Percentiles rank a stretch among this genome's conserved stretches.
Evolutionary conservation across 73 alveolate species (phyloP).

Genomic region (Paraurostyla sp.): DNA sequence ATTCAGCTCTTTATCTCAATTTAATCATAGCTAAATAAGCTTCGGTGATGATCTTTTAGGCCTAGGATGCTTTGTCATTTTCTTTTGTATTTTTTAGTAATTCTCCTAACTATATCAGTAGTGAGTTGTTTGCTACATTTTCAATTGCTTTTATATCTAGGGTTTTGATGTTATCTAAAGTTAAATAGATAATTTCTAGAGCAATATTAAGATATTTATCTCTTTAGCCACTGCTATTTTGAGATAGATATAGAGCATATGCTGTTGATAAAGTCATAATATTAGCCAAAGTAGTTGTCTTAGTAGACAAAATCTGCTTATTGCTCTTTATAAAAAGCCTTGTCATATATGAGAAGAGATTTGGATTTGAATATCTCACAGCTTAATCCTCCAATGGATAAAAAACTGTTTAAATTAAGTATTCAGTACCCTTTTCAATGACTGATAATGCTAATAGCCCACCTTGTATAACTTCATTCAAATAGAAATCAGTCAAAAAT

Average conservation of each 20-base stretch:
- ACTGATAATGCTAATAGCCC: not conserved
- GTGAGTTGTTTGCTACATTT: too few relatives aligned
- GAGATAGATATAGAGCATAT: not conserved
- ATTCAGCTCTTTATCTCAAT: not conserved
- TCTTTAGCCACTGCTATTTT: too few relatives aligned
- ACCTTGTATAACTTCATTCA: not conserved
- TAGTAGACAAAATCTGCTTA: not conserved
- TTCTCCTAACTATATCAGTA: too few relatives aligned
- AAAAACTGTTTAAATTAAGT: not conserved
- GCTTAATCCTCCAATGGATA: not conserved
- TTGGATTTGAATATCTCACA: not conserved
- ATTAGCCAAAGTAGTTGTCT: not conserved
- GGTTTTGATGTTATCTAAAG: too few relatives aligned
- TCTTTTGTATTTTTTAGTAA: too few relatives aligned
- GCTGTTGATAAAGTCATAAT: not conserved
- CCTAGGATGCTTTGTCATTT: too few relatives aligned
- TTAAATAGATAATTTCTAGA: too few relatives aligned
- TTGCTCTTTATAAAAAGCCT: not conserved
- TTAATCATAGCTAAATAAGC: too few relatives aligned
- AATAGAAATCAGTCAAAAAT: not conserved
- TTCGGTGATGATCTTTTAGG: too few relatives aligned
- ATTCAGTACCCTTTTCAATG: not conserved
- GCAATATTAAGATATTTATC: too few relatives aligned
- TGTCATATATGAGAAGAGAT: not conserved
- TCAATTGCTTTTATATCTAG: too few relatives aligned